These are phyloP conservation scores for Rossbeevera mucosa DNA, from an alignment of 768 basidiomycete species.

Conservation along the genomic window DNA sequence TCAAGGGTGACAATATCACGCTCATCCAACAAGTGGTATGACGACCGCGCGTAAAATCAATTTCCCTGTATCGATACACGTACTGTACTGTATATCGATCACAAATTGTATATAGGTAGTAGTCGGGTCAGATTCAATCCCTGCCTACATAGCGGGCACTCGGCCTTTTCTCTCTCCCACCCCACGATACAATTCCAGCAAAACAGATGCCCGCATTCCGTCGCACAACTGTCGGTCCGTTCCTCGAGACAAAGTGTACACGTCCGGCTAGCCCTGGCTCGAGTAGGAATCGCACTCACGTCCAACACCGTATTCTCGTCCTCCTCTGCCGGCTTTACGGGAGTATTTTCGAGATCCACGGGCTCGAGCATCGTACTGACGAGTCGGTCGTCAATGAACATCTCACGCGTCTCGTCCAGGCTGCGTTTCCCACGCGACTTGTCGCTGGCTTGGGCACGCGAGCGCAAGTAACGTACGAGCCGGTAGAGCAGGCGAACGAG, in stretches of 20 bases:
- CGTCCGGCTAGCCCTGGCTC: constrained; percentile 53
- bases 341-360: constrained; percentile 48
- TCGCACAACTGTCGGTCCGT: constrained; percentile 74
- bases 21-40: constrained; percentile 72
- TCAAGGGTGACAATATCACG: constrained; percentile 99
- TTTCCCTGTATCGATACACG: constrained; percentile 2
- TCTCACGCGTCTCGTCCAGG: constrained; percentile 32
- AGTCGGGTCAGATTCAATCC: constrained; percentile 62
- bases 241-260: constrained; percentile 87
- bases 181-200: constrained; percentile 88
- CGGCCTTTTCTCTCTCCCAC: constrained; percentile 87
- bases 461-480: constrained; percentile 44
- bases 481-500: constrained; percentile 61
- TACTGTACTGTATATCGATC: constrained; percentile 25
- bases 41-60: constrained; percentile 20
- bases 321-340: constrained; percentile 58
- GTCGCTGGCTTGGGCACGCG: constrained; percentile 18
- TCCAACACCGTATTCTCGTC: constrained; percentile 67
- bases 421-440: constrained; percentile 35
- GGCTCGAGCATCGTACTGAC: constrained; percentile 53
- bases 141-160: constrained; percentile 86
- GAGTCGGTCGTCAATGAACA: constrained; percentile 56
- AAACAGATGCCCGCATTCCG: constrained; percentile 87
- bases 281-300: constrained; percentile 48
- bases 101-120: constrained; percentile 83